Percentiles rank a stretch among this genome's conserved stretches.
phyloP scores from a whole-genome alignment of 164 flowering plant genomes.

The Litsea cubeba region DNA sequence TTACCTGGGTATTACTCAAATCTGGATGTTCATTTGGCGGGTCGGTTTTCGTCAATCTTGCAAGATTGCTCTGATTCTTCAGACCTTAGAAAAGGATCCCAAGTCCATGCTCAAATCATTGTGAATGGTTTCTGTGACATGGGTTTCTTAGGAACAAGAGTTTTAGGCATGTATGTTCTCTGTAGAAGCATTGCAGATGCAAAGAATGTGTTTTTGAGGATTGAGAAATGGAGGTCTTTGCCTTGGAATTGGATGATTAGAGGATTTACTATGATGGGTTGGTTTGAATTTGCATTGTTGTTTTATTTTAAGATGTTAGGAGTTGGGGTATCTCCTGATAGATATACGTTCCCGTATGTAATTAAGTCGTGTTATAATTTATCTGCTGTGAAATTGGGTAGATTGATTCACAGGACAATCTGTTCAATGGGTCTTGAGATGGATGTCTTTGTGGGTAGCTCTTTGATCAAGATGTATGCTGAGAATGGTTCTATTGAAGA shows the following conservation, averaged over 20 bases:
- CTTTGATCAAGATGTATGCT: slow-evolving; percentile 64
- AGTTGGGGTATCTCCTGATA: slow-evolving; percentile 58
- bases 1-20: slow-evolving; percentile 7
- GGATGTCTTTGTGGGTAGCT: slow-evolving; percentile 68
- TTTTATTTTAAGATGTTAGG: slow-evolving; percentile 78
- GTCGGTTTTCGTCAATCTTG: slow-evolving; percentile 27
- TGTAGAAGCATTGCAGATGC: slow-evolving; percentile 48
- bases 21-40: slow-evolving; percentile 13
- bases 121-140: slow-evolving; percentile 37
- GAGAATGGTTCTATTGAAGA: slow-evolving; percentile 44
- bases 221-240: slow-evolving; percentile 25
- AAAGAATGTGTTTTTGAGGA: slow-evolving; percentile 33
- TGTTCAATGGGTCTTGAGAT: slow-evolving; percentile 39
- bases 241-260: slow-evolving; percentile 92
- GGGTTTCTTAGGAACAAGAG: slow-evolving; percentile 33
- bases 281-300: slow-evolving; percentile 47
- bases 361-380: slow-evolving; percentile 70
- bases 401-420: slow-evolving; percentile 41
- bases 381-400: slow-evolving; percentile 37
- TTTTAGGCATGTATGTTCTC: slow-evolving; percentile 64
- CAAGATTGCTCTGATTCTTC: slow-evolving; percentile 25
- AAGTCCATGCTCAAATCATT: slow-evolving; percentile 60
- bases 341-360: slow-evolving; percentile 68
- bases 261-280: slow-evolving; percentile 50
- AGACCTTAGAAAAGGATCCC: slow-evolving; percentile 36